Conservation (phyloP, 2,329 filamentous ascomycete species). For the Arthroderma sp. region DNA sequence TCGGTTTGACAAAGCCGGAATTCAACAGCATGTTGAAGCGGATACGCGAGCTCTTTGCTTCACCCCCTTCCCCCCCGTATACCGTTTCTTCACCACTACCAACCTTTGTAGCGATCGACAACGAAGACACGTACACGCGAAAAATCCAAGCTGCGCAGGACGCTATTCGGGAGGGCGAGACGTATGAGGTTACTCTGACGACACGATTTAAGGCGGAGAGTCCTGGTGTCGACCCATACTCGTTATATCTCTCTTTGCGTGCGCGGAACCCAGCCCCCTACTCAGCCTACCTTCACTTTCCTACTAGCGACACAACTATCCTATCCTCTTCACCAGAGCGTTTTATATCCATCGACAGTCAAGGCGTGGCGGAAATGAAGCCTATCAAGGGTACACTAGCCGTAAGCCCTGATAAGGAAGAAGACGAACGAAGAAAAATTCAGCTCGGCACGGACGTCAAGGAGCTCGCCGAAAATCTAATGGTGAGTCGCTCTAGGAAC, state of each 20-base stretch:
- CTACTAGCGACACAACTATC: slow-evolving; percentile 46
- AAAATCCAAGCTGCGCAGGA: slow-evolving; percentile 58
- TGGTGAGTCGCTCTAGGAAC: slow-evolving; percentile 35
- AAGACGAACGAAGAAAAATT: slow-evolving; percentile 51
- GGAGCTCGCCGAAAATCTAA: slow-evolving; percentile 88
- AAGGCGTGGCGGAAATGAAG: slow-evolving; percentile 47
- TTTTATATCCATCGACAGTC: slow-evolving; percentile 57
- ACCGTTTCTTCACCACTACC: slow-evolving; percentile 5
- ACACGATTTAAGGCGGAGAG: slow-evolving; percentile 54
- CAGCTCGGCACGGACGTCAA: slow-evolving; percentile 63
- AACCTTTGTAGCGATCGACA: slow-evolving; percentile 9
- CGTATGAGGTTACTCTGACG: slow-evolving; percentile 77
- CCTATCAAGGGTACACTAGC: slow-evolving; percentile 97
- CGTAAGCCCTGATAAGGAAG: slow-evolving; percentile 55
- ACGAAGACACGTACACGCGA: slow-evolving; percentile 44
- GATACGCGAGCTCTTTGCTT: slow-evolving; percentile 3
- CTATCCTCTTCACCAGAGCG: slow-evolving; percentile 79
- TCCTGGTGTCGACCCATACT: slow-evolving; percentile 10
- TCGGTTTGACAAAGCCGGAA: slow-evolving; percentile 6
- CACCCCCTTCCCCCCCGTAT: slow-evolving; percentile 1
- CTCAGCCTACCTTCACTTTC: slow-evolving; percentile 65
- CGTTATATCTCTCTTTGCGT: slow-evolving; percentile 57
- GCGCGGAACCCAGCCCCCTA: slow-evolving; percentile 68
- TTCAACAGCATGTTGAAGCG: slow-evolving; percentile 3
- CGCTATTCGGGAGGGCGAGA: slow-evolving; percentile 61